Evolutionary conservation across 2,329 filamentous ascomycete genomes (phyloP).

Genomic region (Beauveria bassiana): DNA sequence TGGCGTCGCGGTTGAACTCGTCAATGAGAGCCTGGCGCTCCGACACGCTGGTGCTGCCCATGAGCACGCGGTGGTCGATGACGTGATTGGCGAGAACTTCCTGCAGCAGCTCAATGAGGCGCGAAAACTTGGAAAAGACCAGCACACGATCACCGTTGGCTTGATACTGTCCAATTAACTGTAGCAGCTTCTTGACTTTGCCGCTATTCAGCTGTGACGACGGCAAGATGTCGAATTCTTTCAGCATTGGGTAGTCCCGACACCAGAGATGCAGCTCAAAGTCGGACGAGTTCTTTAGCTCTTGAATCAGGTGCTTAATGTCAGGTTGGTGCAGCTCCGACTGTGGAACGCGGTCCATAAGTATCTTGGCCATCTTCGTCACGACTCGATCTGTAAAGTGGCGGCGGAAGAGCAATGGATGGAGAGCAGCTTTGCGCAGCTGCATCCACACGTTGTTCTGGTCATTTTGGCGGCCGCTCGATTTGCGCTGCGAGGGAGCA

Average conservation of each 20-base stretch:
- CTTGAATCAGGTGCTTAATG: constrained; percentile 44
- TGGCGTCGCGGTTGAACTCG: constrained; percentile 66
- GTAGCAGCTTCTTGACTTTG: constrained; percentile 75
- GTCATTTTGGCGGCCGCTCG: constrained; percentile 40
- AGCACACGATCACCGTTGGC: constrained; percentile 78
- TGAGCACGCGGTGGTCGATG: constrained; percentile 76
- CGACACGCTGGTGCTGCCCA: constrained; percentile 73
- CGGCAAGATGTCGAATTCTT: constrained; percentile 44
- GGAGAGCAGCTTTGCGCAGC: constrained; percentile 84
- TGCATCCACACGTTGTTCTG: constrained; percentile 77
- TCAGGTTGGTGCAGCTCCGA: constrained; percentile 45
- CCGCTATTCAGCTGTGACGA: constrained; percentile 57
- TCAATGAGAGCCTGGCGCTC: constrained; percentile 85
- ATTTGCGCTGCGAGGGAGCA: constrained; percentile 47
- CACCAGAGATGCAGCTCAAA: constrained; percentile 62
- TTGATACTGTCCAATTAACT: constrained; percentile 66
- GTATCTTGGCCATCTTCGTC: constrained; percentile 66
- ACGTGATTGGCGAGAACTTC: constrained; percentile 66
- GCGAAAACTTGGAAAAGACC: constrained; percentile 89
- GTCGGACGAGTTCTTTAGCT: constrained; percentile 52
- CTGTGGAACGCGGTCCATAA: constrained; percentile 60
- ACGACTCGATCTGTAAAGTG: constrained; percentile 71
- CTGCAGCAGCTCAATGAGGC: constrained; percentile 83
- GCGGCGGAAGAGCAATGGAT: constrained; percentile 78
- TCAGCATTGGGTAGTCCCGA: constrained; percentile 48